These are phyloP conservation scores for Mycena vitilis DNA, from an alignment of 768 basidiomycete genomes.

Conservation along the genomic window DNA sequence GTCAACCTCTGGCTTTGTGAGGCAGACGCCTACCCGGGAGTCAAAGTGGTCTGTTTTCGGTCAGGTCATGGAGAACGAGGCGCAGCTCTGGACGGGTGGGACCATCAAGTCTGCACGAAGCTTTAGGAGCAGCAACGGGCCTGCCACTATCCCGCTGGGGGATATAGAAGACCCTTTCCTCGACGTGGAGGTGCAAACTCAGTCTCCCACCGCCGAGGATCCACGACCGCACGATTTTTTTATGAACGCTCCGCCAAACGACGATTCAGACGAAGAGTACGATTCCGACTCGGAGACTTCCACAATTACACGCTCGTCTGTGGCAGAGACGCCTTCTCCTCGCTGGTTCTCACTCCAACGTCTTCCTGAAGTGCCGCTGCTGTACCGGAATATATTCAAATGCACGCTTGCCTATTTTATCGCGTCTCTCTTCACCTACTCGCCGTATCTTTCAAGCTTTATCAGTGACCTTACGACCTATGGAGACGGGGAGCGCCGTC, in stretches of 20 bases:
- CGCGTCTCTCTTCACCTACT: constrained; percentile 93
- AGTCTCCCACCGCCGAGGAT: constrained; percentile 34
- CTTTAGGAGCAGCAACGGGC: constrained; percentile 12
- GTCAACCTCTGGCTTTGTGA: constrained; percentile 33
- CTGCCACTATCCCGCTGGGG: too few species aligned
- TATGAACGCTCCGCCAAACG: constrained; percentile 14
- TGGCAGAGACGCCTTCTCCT: constrained; percentile 19
- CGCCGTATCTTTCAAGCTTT: constrained; percentile 75
- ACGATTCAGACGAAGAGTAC: constrained; percentile 22
- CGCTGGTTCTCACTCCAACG: constrained; percentile 37
- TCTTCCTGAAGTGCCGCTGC: constrained; percentile 54
- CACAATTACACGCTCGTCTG: constrained; percentile 32
- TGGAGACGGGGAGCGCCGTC: constrained; percentile 61
- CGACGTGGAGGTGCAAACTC: constrained; percentile 17
- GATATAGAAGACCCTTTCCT: constrained; percentile 29
- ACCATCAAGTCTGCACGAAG: constrained; percentile 28
- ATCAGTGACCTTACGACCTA: constrained; percentile 71
- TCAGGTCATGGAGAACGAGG: constrained; percentile 78
- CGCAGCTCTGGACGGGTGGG: constrained; percentile 48
- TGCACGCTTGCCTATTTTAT: constrained; percentile 93
- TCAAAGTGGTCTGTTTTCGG: constrained; percentile 77
- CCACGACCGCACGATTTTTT: constrained; percentile 5
- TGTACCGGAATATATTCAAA: constrained; percentile 85
- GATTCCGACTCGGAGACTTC: constrained; percentile 37
- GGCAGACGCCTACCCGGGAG: constrained; percentile 33